Evolutionary conservation across 2,329 filamentous ascomycete species (phyloP).

Genomic region (Colletotrichum lini): DNA sequence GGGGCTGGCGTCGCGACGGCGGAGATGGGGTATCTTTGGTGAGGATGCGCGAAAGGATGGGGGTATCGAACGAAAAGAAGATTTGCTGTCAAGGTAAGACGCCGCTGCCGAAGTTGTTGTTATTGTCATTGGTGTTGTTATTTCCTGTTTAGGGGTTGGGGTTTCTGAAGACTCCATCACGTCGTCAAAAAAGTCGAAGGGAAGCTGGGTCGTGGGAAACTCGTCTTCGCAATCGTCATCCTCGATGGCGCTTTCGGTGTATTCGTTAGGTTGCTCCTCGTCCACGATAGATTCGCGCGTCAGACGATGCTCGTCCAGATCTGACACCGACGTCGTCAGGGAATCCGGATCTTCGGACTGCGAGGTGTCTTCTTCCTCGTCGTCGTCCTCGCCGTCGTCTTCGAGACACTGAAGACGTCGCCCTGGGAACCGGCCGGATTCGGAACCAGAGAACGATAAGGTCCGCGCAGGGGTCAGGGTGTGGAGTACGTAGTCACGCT

Average conservation of each 20-base stretch:
- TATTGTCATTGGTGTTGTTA: slow-evolving; percentile 34
- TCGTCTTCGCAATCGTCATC: slow-evolving; percentile 49
- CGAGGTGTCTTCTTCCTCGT: slow-evolving; percentile 57
- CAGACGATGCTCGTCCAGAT: slow-evolving; percentile 58
- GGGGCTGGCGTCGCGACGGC: slow-evolving; percentile 53
- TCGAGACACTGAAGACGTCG: slow-evolving; percentile 43
- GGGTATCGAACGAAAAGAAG: slow-evolving; percentile 52
- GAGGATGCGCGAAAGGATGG: slow-evolving; percentile 53
- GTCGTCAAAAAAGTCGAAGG: slow-evolving; percentile 52
- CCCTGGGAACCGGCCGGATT: slow-evolving; percentile 57
- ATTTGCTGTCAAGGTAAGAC: slow-evolving; percentile 56
- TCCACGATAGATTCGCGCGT: slow-evolving; percentile 49
- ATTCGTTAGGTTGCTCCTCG: slow-evolving; percentile 46
- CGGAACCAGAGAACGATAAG: slow-evolving; percentile 67
- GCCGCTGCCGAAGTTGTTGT: slow-evolving; percentile 41
- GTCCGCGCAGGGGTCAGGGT: slow-evolving; percentile 61
- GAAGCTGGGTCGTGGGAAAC: slow-evolving; percentile 56
- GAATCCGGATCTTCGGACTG: slow-evolving; percentile 62
- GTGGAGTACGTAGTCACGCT: slow-evolving; percentile 51
- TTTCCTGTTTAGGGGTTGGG: slow-evolving; percentile 59
- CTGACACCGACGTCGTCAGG: slow-evolving; percentile 61
- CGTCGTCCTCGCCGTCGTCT: slow-evolving; percentile 51
- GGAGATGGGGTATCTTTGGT: slow-evolving; percentile 51
- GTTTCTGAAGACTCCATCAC: slow-evolving; percentile 58
- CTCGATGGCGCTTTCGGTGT: slow-evolving; percentile 50